Evolutionary conservation across 306 rosid genomes (phyloP).

Genomic region (Vigna trinervia): DNA sequence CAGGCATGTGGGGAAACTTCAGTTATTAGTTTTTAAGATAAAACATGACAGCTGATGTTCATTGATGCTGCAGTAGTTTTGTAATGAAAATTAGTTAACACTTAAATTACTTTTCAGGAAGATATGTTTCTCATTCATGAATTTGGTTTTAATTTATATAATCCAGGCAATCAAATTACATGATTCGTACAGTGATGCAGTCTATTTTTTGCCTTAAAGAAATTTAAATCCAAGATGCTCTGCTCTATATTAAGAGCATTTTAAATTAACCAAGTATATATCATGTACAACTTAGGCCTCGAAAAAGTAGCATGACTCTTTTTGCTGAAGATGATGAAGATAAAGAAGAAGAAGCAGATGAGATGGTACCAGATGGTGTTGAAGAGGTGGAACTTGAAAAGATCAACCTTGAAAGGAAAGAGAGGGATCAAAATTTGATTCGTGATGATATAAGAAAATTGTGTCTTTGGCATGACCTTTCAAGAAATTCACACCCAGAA

Average conservation of each 20-base stretch:
- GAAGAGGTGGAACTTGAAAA: constrained; percentile 98
- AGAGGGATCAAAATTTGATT: constrained; percentile 73
- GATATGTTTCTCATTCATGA: constrained; percentile 31
- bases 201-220: constrained; percentile 28
- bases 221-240: constrained; percentile 15
- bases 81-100: constrained; percentile 20
- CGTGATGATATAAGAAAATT: constrained; percentile 73
- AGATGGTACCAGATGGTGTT: constrained; percentile 94
- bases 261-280: constrained; percentile 44
- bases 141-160: constrained; percentile 35
- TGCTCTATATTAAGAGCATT: constrained; percentile 36
- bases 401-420: constrained; percentile 80
- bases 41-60: neutral
- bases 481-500: constrained; percentile 62
- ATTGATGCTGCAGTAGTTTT: constrained; percentile 2
- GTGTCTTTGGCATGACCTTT: constrained; percentile 64
- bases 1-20: too few species aligned
- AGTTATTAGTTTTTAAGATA: too few species aligned
- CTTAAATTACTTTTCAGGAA: constrained; percentile 24
- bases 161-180: constrained; percentile 32
- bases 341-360: constrained; percentile 87
- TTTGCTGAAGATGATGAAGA: constrained; percentile 84
- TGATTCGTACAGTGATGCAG: constrained; percentile 22
- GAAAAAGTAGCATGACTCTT: constrained; percentile 67
- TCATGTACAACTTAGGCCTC: constrained; percentile 65